Evolutionary conservation across 2,329 filamentous ascomycete species (phyloP), one percentile per base, ranked within the genome.

Genomic region (Periconia sp.): DNA sequence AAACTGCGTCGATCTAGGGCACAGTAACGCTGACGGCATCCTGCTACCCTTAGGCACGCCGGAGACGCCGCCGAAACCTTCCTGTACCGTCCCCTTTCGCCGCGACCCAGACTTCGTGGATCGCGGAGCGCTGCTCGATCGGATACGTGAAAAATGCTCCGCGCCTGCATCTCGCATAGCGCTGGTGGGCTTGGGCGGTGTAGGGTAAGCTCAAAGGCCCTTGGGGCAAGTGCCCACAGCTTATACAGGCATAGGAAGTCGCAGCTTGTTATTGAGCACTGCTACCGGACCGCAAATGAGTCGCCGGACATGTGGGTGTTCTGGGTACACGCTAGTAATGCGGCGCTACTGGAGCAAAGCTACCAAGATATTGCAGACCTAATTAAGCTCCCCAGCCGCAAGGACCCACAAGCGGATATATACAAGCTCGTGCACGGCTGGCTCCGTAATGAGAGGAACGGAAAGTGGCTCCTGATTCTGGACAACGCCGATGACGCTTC

Each of bases 141-240:
- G 48, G 33, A 54, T 65, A 10, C 9, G 47, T 24, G 7, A 54
- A 35, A 41, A 63, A 66, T 62, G 68, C 55, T 9, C 55, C 73
- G 1, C 66, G 21, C 49, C 53, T 36, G 51, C 36, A 24, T 55
- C 54, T 21, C 26, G 53, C 19, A 43, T 48, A 8, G 61, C 57
- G 33, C 56, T 65, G 18, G 53, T 63, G 5, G 60, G 36, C 18
- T 22, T 40, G 9, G 28, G 36, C 3, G 36, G 36, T 36, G 33
- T 36, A 6, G 33, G 33, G 60, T 23, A 25, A 36, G 22, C 10
- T 9, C 13, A 29, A 26, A 19, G 21, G 16, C 5, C 7, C 10
- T 5, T 18, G 5, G 4, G 28, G 15, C 31, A 15, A 34, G 18
- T 19, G 31, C 31, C 15, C 28, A 21, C 4, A n/a, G 16, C 32